phyloP scores from a whole-genome alignment of 306 rosid genomes.

The Cicer cuneatum region DNA sequence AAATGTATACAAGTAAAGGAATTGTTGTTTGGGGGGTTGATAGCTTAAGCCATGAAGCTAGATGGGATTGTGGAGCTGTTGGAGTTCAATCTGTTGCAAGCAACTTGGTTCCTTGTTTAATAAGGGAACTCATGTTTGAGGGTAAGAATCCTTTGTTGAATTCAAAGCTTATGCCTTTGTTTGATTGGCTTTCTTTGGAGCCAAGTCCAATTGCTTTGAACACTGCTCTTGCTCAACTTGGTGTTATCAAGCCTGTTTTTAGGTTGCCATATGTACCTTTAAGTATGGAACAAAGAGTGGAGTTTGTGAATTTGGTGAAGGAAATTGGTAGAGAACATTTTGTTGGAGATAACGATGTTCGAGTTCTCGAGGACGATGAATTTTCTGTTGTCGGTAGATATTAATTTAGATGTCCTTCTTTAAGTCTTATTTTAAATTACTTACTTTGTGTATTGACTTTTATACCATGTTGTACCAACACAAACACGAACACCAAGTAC shows the following conservation, averaged over 20 bases:
- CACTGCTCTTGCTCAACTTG: conserved; percentile 82
- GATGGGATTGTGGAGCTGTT: conserved; percentile 86
- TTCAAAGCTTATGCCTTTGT: conserved; percentile 60
- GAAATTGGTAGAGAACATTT: conserved; percentile 71
- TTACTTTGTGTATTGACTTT: conserved; percentile 1
- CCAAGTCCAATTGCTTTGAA: conserved; percentile 66
- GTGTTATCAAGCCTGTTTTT: conserved; percentile 78
- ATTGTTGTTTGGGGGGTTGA: conserved; percentile 83
- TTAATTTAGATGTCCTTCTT: neutral
- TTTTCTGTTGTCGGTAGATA: conserved; percentile 21
- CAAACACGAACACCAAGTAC: neutral
- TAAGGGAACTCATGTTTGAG: conserved; percentile 63
- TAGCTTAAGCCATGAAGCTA: conserved; percentile 73
- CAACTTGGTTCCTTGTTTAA: conserved; percentile 75
- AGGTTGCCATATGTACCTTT: conserved; percentile 86
- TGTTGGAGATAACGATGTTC: conserved; percentile 64
- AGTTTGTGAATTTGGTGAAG: conserved; percentile 68
- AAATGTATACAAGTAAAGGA: conserved; percentile 58
- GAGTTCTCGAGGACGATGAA: conserved; percentile 66
- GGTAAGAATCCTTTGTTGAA: conserved; percentile 62
- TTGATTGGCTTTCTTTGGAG: conserved; percentile 67
- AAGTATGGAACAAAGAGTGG: conserved; percentile 62
- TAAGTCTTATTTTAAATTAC: conserved; percentile 9
- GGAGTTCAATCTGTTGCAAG: conserved; percentile 80
- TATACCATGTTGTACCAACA: neutral